Evolutionary conservation across 2,329 filamentous ascomycete genomes (phyloP).

Genomic region (Ophiostoma tasmaniense): DNA sequence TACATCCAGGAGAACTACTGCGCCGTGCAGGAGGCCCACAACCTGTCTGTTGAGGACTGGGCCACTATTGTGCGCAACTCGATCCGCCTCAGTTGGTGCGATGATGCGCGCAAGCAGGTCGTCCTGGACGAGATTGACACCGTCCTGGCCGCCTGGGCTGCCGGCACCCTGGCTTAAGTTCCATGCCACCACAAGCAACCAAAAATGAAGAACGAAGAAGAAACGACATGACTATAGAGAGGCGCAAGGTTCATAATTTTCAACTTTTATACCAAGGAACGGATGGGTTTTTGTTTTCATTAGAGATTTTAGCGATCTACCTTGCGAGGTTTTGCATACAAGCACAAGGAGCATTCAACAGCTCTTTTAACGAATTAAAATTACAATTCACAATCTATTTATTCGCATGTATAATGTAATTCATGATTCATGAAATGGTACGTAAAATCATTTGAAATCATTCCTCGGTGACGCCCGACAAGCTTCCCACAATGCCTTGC

Average conservation of each 20-base stretch:
- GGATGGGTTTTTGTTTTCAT: not conserved
- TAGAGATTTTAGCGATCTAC: not conserved
- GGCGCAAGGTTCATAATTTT: slow-evolving; percentile 5
- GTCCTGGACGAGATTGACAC: slow-evolving; percentile 41
- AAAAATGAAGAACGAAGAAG: not conserved
- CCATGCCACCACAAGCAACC: not conserved
- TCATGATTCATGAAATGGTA: not conserved
- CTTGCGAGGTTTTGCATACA: not conserved
- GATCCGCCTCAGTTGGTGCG: slow-evolving; percentile 63
- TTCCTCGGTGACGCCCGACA: slow-evolving; percentile 43
- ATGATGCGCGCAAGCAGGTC: slow-evolving; percentile 50
- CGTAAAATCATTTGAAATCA: not conserved
- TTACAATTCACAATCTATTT: not conserved
- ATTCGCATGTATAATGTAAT: not conserved
- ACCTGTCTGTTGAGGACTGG: slow-evolving; percentile 58
- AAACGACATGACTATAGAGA: slow-evolving; percentile 2
- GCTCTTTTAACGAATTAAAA: not conserved
- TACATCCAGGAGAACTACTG: slow-evolving; percentile 70
- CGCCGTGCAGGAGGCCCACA: slow-evolving; percentile 64
- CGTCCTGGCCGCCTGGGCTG: slow-evolving; percentile 24
- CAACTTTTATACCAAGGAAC: slow-evolving; percentile 7
- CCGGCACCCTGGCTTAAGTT: slow-evolving; percentile 12
- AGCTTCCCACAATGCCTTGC: slow-evolving; percentile 47
- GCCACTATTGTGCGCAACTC: slow-evolving; percentile 50
- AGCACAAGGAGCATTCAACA: slow-evolving; percentile 1